Percentiles rank a stretch among this genome's conserved stretches.
Evolutionary conservation across 2,329 filamentous ascomycete genomes (phyloP).

Genomic region (Monilinia aucupariae): DNA sequence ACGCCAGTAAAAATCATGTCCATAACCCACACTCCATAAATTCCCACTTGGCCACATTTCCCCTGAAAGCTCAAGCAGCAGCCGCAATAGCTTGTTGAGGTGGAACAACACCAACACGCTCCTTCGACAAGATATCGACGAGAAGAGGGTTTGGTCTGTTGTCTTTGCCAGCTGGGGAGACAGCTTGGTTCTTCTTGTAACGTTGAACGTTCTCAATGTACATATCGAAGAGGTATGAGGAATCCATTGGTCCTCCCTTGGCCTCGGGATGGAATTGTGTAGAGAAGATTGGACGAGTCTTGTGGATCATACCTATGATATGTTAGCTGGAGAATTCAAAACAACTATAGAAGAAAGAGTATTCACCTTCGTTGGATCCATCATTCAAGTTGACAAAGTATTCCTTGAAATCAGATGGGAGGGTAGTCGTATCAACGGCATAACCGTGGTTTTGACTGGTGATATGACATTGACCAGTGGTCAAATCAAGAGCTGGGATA

Average conservation of each 20-base stretch:
- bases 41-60: neutral
- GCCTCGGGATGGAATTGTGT: slow-evolving; percentile 99
- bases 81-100: slow-evolving; percentile 27
- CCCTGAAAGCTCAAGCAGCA: slow-evolving; percentile 20
- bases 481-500: slow-evolving; percentile 90
- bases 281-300: slow-evolving; percentile 91
- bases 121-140: slow-evolving; percentile 86
- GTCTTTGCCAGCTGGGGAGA: slow-evolving; percentile 67
- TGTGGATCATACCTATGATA: slow-evolving; percentile 74
- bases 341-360: neutral
- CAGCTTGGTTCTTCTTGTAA: slow-evolving; percentile 78
- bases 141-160: slow-evolving; percentile 83
- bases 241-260: slow-evolving; percentile 94
- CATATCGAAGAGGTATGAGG: slow-evolving; percentile 91
- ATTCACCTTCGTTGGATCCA: slow-evolving; percentile 80
- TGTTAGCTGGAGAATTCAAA: slow-evolving; percentile 21
- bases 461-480: slow-evolving; percentile 96
- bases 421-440: slow-evolving; percentile 78
- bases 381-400: slow-evolving; percentile 99
- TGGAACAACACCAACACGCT: slow-evolving; percentile 75
- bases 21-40: slow-evolving; percentile 2
- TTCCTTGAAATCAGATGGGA: slow-evolving; percentile 86
- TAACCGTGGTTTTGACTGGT: slow-evolving; percentile 99
- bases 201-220: slow-evolving; percentile 85
- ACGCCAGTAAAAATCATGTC: neutral